These are phyloP conservation scores for Wickerhamiella kurtzmanii DNA, from an alignment of 805 yeast genomes.

Conservation along the genomic window DNA sequence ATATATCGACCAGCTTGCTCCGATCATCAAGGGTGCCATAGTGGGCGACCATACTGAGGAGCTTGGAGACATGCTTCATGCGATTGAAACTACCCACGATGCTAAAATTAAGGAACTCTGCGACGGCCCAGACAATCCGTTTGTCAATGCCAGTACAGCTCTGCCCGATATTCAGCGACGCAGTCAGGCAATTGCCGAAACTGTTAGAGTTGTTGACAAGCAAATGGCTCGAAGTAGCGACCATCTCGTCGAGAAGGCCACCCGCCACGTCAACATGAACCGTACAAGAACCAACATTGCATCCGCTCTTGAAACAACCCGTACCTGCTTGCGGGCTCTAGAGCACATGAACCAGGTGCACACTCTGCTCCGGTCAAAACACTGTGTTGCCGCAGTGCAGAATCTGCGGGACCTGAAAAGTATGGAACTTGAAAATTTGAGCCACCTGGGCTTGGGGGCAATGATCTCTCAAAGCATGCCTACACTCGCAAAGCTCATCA, in stretches of 20 bases:
- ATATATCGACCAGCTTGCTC: conserved; percentile 67
- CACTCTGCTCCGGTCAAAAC: conserved; percentile 58
- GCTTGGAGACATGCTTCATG: conserved; percentile 42
- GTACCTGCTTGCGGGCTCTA: conserved; percentile 62
- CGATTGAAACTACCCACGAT: conserved; percentile 46
- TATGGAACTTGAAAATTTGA: conserved; percentile 50
- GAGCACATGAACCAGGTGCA: conserved; percentile 79
- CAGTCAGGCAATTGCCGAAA: conserved; percentile 43
- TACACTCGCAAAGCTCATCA: conserved; percentile 53
- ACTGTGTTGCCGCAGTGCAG: conserved; percentile 77
- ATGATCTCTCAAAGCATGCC: conserved; percentile 69
- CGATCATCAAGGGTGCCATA: conserved; percentile 54
- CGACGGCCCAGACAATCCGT: conserved; percentile 43
- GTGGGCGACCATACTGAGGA: conserved; percentile 40
- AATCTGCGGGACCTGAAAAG: conserved; percentile 61
- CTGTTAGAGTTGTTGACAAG: conserved; percentile 42
- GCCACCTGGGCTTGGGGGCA: conserved; percentile 59
- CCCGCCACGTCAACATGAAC: conserved; percentile 10
- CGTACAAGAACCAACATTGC: conserved; percentile 43
- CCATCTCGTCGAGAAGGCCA: conserved; percentile 38
- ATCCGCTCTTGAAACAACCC: conserved; percentile 56
- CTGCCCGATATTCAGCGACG: conserved; percentile 47
- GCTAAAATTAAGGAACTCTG: conserved; percentile 49
- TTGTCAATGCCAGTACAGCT: conserved; percentile 38
- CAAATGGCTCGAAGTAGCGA: conserved; percentile 52